These are phyloP conservation scores for Penicillium alfredii DNA, from an alignment of 495 filamentous ascomycete species.

Conservation along the genomic window DNA sequence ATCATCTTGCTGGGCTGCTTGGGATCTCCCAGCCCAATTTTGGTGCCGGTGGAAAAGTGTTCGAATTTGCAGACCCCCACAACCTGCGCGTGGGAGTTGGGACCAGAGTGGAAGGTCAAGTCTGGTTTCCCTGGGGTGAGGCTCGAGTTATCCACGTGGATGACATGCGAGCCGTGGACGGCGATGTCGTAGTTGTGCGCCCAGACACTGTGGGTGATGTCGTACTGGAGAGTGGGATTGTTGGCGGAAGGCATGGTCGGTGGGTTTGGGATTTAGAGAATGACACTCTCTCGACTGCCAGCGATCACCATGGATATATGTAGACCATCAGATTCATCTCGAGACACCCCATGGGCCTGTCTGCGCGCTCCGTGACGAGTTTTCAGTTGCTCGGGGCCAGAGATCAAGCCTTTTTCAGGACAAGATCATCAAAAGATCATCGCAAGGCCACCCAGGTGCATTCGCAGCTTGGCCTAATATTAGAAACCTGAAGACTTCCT, in stretches of 20 bases:
- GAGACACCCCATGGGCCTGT: no score
- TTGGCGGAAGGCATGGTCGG: neutral
- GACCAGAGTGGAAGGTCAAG: slow-evolving; percentile 28
- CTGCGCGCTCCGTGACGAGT: no score
- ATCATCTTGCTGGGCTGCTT: slow-evolving; percentile 10
- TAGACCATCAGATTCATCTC: no score
- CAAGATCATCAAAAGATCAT: no score
- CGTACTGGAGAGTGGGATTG: no score
- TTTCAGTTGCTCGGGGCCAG: no score
- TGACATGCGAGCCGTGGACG: slow-evolving; percentile 15
- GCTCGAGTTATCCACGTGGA: slow-evolving; percentile 26
- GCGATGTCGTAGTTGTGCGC: slow-evolving; percentile 26
- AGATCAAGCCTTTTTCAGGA: no score
- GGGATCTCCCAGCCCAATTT: slow-evolving; percentile 30
- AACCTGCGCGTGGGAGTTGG: slow-evolving; percentile 20
- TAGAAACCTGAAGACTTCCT: no score
- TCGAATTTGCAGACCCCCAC: slow-evolving; percentile 29
- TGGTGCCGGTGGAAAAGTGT: slow-evolving; percentile 28
- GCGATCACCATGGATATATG: no score
- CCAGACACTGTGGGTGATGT: slow-evolving; percentile 24
- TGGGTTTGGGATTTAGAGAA: neutral
- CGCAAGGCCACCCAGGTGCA: no score
- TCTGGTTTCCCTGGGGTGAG: slow-evolving; percentile 27
- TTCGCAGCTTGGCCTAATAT: no score
- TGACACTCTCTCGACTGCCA: no score